Evolutionary conservation across 768 basidiomycete species (phyloP).

Genomic region (Gymnopilus dilepis): DNA sequence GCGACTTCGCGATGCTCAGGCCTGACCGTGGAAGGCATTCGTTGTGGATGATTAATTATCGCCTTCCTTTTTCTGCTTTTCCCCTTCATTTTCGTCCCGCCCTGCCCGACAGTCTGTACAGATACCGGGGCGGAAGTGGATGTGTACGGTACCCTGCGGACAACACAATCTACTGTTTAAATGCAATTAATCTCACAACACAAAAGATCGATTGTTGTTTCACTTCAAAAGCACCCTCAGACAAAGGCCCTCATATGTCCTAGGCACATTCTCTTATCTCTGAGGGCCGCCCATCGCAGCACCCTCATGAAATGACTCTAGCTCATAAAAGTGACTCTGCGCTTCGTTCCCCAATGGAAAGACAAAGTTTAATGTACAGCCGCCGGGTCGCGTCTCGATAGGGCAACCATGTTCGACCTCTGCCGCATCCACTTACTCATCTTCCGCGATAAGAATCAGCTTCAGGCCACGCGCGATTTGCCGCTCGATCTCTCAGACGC

Average conservation of each 20-base stretch:
- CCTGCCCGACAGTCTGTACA: neutral
- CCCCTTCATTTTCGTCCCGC: neutral
- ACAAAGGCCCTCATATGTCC: neutral
- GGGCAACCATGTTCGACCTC: neutral
- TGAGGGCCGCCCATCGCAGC: slow-evolving; percentile 7
- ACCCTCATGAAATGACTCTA: neutral
- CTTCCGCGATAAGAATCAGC: slow-evolving; percentile 4
- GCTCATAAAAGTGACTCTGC: neutral
- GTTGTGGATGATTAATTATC: neutral
- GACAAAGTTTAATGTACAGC: neutral
- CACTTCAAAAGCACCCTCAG: neutral
- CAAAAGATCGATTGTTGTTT: neutral
- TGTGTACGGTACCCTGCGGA: neutral
- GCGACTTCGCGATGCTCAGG: neutral
- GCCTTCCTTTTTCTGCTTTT: neutral
- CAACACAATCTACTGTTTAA: neutral
- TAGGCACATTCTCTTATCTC: neutral
- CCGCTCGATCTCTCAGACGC: neutral
- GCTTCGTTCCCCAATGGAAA: neutral
- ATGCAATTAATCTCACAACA: neutral
- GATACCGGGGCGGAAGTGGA: neutral
- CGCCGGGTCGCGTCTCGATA: slow-evolving; percentile 5
- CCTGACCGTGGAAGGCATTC: neutral
- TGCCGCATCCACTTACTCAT: neutral
- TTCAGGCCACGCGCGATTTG: neutral